A percentile compares a stretch with the other conserved stretches of the same genome.
Evolutionary conservation across 2,329 filamentous ascomycete genomes (phyloP).

Genomic region (Triangularia verruculosa): DNA sequence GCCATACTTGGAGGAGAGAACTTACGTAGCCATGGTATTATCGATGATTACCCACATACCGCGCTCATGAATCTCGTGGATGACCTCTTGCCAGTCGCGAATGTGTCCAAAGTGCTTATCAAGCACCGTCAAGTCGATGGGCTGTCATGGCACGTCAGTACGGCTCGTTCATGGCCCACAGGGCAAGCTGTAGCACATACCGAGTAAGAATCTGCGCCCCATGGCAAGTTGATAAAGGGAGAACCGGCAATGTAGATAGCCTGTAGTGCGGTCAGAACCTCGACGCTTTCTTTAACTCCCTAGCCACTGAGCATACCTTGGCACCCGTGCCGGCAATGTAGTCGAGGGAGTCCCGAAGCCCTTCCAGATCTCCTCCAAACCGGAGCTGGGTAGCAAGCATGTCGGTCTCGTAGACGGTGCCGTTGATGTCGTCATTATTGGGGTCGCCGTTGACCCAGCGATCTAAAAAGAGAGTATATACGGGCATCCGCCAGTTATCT

Average conservation of each 20-base stretch:
- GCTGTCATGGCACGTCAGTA: conserved; percentile 45
- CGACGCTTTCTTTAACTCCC: not conserved
- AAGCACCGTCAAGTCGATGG: conserved; percentile 60
- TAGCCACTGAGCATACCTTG: conserved; percentile 36
- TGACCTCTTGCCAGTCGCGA: conserved; percentile 53
- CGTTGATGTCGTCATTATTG: conserved; percentile 61
- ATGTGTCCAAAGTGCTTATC: conserved; percentile 62
- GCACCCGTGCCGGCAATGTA: conserved; percentile 64
- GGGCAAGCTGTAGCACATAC: conserved; percentile 23
- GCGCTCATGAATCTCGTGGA: conserved; percentile 58
- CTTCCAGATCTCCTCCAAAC: conserved; percentile 59
- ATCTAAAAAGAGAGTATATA: conserved; percentile 64
- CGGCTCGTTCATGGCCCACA: conserved; percentile 11
- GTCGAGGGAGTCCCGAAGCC: conserved; percentile 58
- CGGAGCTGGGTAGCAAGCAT: conserved; percentile 59
- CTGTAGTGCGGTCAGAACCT: conserved; percentile 13
- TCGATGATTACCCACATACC: conserved; percentile 66
- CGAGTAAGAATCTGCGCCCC: conserved; percentile 59
- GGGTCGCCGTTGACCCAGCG: conserved; percentile 64
- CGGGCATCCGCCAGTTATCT: conserved; percentile 61
- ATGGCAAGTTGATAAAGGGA: conserved; percentile 61
- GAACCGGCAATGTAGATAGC: conserved; percentile 52
- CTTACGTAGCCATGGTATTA: conserved; percentile 62
- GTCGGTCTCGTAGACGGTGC: conserved; percentile 60
- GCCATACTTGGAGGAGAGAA: conserved; percentile 4